Base-by-base conservation (phyloP, 2,329 filamentous ascomycete species). In the Venturia carpophila region DNA sequence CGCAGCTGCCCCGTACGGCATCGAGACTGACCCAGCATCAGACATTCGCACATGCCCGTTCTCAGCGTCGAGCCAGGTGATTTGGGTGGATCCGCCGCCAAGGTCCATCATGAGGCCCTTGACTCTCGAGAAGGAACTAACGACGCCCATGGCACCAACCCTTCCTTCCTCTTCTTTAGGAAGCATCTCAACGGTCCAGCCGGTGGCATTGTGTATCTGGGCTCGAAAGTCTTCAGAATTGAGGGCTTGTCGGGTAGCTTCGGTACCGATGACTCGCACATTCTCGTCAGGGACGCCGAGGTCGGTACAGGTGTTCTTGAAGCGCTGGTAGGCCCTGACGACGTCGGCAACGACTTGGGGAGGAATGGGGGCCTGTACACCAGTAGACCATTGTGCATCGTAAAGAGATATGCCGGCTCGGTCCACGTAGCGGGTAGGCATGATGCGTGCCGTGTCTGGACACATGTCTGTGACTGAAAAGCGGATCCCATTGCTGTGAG, bases 381-480 rank as follows among this genome's bases (percentile, higher is more conserved):
- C 73, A 7, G 70, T 71, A 75, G 80, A 69, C 78, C 80, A 80
- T 79, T 90, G 76, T 0, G 91, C 91, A 72, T 96, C 91, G 76
- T 94, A 96, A 13, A 97, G 83, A 1, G 92, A 96, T 66, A 97
- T 94, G 27, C 82, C 84, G 11, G 86, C 88, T 6, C 92, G 87
- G 70, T 91, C 86, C 70, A 89, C 85, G 76, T 91, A 95, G 65
- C 96, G 71, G 34, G 89, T 92, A 21, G 83, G 86, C 52, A 96
- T 82, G 30, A 92, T 84, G 30, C 92, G 88, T 30, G 89, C 82
- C 47, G 80, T 84, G 4, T 86, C 84, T 27, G 88, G 87, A 4
- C 86, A 83, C n/a, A 95, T 82, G 69, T 91, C 87, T 10, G 91
- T 90, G 71, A 96, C 91, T 56, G 91, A 93, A 80, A 96, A 96